phyloP scores from a whole-genome alignment of 2,329 filamentous ascomycete species.

The Diaporthe sp. region DNA sequence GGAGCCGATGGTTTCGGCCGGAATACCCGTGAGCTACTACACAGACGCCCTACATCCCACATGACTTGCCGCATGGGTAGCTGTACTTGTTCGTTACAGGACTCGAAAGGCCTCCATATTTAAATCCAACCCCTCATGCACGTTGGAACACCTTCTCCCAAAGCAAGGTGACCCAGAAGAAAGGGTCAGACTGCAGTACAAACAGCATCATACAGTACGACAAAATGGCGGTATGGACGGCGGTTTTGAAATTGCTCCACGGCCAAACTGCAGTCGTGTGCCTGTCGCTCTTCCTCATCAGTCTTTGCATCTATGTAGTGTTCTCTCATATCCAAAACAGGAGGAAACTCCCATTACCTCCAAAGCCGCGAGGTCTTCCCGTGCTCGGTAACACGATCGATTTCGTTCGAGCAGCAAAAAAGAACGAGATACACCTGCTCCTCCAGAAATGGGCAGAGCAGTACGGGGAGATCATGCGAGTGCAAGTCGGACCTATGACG shows the following conservation, averaged over 20 bases:
- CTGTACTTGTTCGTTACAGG: too few relatives aligned
- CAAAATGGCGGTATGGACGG: not conserved
- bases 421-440: slow-evolving; percentile 7
- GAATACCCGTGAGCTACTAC: not conserved
- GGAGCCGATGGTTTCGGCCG: slow-evolving; percentile 5
- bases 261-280: not conserved
- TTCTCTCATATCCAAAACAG: not conserved
- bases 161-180: not conserved
- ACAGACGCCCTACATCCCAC: not conserved
- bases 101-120: not conserved
- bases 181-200: not conserved
- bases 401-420: slow-evolving; percentile 17
- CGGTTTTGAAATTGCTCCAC: not conserved
- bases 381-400: slow-evolving; percentile 4
- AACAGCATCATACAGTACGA: not conserved
- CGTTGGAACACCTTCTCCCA: not conserved
- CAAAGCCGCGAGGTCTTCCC: not conserved
- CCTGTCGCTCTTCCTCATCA: not conserved
- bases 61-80: not conserved
- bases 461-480: not conserved
- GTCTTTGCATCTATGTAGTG: not conserved
- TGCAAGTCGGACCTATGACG: slow-evolving; percentile 10
- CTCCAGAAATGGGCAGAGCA: slow-evolving; percentile 13
- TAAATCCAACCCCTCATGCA: not conserved
- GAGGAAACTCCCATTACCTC: not conserved